Evolutionary conservation across 495 filamentous ascomycete species (phyloP).

Genomic region (Pseudotulostoma volvatum): DNA sequence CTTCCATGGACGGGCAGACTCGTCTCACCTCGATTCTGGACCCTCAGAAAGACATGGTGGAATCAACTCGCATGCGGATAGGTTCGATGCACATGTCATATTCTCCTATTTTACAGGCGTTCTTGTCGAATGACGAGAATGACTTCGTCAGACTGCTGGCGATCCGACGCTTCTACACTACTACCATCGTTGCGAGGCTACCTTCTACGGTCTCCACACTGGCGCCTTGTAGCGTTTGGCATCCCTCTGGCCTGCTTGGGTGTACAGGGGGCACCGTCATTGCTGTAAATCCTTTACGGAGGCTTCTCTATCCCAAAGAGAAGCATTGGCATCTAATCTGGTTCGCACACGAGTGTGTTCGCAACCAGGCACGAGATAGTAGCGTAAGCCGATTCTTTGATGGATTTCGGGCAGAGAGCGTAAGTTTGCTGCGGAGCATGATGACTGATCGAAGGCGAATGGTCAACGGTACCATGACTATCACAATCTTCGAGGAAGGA

Average conservation of each 20-base stretch:
- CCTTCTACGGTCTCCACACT: slow-evolving; percentile 23
- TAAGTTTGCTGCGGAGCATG: slow-evolving; percentile 18
- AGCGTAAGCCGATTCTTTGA: slow-evolving; percentile 40
- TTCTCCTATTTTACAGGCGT: slow-evolving; percentile 37
- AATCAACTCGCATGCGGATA: slow-evolving; percentile 35
- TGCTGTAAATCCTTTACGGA: slow-evolving; percentile 39
- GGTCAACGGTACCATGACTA: slow-evolving; percentile 20
- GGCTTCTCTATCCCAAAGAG: slow-evolving; percentile 35
- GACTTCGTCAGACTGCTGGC: slow-evolving; percentile 36
- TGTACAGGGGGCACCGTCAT: slow-evolving; percentile 39
- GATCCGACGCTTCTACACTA: slow-evolving; percentile 39
- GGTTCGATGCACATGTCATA: slow-evolving; percentile 34
- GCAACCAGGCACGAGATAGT: slow-evolving; percentile 14
- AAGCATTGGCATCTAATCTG: slow-evolving; percentile 41
- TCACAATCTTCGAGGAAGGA: slow-evolving; percentile 42
- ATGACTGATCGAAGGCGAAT: slow-evolving; percentile 14
- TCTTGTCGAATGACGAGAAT: slow-evolving; percentile 41
- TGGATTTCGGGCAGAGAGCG: slow-evolving; percentile 35
- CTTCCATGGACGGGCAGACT: slow-evolving; percentile 42
- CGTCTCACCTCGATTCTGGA: slow-evolving; percentile 38
- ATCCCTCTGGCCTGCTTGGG: slow-evolving; percentile 38
- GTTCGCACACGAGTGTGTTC: slow-evolving; percentile 46
- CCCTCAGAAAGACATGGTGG: slow-evolving; percentile 29
- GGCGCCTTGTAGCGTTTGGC: slow-evolving; percentile 30
- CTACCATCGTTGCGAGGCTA: slow-evolving; percentile 21